Base-by-base conservation (phyloP, 345 rosid species). In the Rhodomyrtus tomentosa region DNA sequence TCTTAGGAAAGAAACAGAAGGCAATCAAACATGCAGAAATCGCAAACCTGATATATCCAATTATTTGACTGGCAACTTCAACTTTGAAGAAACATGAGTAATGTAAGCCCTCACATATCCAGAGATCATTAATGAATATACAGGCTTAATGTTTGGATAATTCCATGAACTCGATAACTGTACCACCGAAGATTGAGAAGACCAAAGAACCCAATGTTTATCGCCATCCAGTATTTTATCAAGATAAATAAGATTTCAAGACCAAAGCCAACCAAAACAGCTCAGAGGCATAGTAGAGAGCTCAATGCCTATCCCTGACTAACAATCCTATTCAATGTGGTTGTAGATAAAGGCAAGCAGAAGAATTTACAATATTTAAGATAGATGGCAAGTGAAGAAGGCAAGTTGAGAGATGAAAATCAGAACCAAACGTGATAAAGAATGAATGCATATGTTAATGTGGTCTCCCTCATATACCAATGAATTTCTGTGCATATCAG, bases 401-500 rank as follows among this genome's bases (percentile, higher is more conserved):
- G n/a, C n/a, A n/a, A n/a, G n/a, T n/a, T n/a, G n/a, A n/a, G n/a
- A n/a, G n/a, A n/a, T n/a, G n/a, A n/a, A n/a, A n/a, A n/a, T n/a
- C n/a, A n/a, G n/a, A n/a, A 24, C 45, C 51, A 50, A 56, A 82
- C 82, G 49, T 18, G 59, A 27, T 25, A 25, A 25, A 80, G 32
- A 55, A 45, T 21, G 55, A 18, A 32, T 1, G 4, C 85, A 40
- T 95, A 96, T 98, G 98, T 90, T 93, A 86, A 96, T 95, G 87
- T 90, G 92, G 88, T 90, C 94, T 87, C 92, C 92, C 84, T 93
- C 91, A 55, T 91, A 90, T 62, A 85, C 83, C 93, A 96, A 88
- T 83, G 95, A 90, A 88, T 93, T 94, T 83, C 92, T 87, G 88
- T 92, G 92, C 84, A 88, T 86, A 80, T 94, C 95, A 84, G 96